Evolutionary conservation across 2,329 filamentous ascomycete species (phyloP).

Genomic region (Zymoseptoria pseudotritici): DNA sequence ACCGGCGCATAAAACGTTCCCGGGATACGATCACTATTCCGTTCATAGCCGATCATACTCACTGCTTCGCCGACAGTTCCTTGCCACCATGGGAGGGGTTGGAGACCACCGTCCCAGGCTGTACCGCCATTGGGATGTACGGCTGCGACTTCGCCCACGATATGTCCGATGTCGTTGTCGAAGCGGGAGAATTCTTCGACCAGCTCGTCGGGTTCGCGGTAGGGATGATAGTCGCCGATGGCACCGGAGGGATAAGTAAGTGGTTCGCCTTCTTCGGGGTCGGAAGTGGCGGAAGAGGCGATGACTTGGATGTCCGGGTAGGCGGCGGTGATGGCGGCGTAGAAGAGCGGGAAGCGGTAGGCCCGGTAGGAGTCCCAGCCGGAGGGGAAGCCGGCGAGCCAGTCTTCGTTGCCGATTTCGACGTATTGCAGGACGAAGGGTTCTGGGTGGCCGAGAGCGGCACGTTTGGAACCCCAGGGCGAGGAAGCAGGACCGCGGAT

Average conservation of each 20-base stretch:
- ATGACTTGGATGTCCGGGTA: slow-evolving; percentile 52
- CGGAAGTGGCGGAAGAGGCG: slow-evolving; percentile 22
- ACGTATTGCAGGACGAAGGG: slow-evolving; percentile 55
- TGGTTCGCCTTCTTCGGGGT: slow-evolving; percentile 12
- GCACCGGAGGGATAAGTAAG: slow-evolving; percentile 10
- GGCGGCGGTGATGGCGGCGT: slow-evolving; percentile 48
- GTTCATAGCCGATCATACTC: slow-evolving; percentile 55
- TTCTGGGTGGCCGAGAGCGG: slow-evolving; percentile 51
- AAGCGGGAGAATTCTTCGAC: slow-evolving; percentile 23
- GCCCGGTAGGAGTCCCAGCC: slow-evolving; percentile 26
- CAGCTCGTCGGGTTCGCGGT: slow-evolving; percentile 13
- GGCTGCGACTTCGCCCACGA: background rate
- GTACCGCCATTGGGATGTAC: slow-evolving; percentile 35
- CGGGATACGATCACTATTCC: slow-evolving; percentile 50
- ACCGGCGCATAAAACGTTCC: slow-evolving; percentile 41
- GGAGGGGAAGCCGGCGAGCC: slow-evolving; percentile 30
- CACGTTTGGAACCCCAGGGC: slow-evolving; percentile 50
- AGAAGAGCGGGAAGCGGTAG: slow-evolving; percentile 51
- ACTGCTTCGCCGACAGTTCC: slow-evolving; percentile 57
- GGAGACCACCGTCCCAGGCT: slow-evolving; percentile 36
- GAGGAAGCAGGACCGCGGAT: slow-evolving; percentile 43
- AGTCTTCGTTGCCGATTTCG: slow-evolving; percentile 61
- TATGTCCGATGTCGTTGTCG: slow-evolving; percentile 35
- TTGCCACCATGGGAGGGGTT: slow-evolving; percentile 32
- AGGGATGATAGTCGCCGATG: slow-evolving; percentile 20